Conservation (phyloP, 2,329 filamentous ascomycete species). For the Colletotrichum sublineola region DNA sequence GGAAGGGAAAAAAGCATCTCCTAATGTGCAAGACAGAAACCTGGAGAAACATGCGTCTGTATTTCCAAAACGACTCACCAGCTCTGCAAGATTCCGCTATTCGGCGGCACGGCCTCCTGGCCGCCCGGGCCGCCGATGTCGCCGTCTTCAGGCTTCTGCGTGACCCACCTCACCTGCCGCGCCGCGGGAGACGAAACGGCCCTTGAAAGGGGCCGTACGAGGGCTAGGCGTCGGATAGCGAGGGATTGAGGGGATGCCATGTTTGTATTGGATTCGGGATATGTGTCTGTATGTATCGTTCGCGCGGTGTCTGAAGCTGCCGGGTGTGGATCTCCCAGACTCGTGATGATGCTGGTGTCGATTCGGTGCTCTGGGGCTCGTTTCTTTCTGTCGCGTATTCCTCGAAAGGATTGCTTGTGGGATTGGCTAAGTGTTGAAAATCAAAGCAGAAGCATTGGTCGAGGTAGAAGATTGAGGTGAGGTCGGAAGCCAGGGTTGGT, state of each 20-base stretch:
- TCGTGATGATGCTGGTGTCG: background rate
- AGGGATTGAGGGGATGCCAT: slow-evolving; percentile 28
- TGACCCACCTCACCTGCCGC: slow-evolving; percentile 18
- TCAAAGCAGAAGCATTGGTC: background rate
- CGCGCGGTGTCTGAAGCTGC: too few species aligned
- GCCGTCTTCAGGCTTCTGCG: slow-evolving; percentile 27
- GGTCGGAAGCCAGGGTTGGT: background rate
- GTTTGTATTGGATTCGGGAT: background rate
- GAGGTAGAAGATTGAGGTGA: background rate
- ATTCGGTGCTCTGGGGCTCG: background rate
- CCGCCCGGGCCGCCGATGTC: slow-evolving; percentile 40
- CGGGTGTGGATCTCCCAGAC: background rate
- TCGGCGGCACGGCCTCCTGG: slow-evolving; percentile 33
- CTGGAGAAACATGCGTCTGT: background rate
- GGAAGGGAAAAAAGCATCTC: background rate
- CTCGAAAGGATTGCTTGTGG: too few species aligned
- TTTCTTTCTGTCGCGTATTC: background rate
- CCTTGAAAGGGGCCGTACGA: background rate
- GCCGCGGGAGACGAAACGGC: background rate
- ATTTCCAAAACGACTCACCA: slow-evolving; percentile 21
- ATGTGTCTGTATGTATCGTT: background rate
- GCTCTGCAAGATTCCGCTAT: slow-evolving; percentile 28
- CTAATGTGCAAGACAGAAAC: background rate
- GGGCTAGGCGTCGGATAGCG: background rate
- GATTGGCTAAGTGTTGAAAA: background rate